Conservation (phyloP, 2,329 filamentous ascomycete genomes). For the Blumeria graminis region DNA sequence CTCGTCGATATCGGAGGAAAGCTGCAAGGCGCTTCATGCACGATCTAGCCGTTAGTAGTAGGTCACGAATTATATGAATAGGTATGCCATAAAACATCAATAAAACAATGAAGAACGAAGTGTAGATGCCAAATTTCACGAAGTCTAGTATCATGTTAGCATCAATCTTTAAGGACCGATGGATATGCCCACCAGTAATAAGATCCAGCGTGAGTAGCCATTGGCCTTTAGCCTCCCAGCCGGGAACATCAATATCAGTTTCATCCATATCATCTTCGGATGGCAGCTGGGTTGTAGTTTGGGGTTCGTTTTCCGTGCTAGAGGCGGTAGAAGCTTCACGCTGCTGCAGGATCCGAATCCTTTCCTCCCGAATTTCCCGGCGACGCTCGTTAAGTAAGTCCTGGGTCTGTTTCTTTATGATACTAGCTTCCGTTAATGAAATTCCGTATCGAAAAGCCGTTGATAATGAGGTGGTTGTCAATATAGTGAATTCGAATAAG, state of each 20-base stretch:
- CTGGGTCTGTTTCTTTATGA: constrained; percentile 50
- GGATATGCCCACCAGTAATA: constrained; percentile 36
- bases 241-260: constrained; percentile 82
- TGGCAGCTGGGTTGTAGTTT: constrained; percentile 23
- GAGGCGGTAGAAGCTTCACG: constrained; percentile 17
- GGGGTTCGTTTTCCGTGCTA: constrained; percentile 13
- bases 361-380: constrained; percentile 37
- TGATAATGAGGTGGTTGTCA: constrained; percentile 57
- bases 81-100: constrained; percentile 86
- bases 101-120: constrained; percentile 80
- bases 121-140: constrained; percentile 70
- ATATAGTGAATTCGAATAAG: constrained; percentile 83
- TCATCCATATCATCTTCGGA: constrained; percentile 62
- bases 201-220: constrained; percentile 81
- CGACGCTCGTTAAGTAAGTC: constrained; percentile 44
- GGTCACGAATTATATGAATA: constrained; percentile 87
- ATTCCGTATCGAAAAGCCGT: constrained; percentile 59
- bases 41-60: constrained; percentile 80
- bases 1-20: constrained; percentile 71
- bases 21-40: constrained; percentile 79
- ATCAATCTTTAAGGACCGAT: constrained; percentile 3
- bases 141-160: constrained; percentile 36
- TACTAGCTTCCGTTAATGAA: constrained; percentile 50
- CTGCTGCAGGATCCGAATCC: constrained; percentile 22
- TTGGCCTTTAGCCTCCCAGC: constrained; percentile 89